Evolutionary conservation across 2,329 filamentous ascomycete genomes (phyloP).

Genomic region (Cordyceps pruinosa): DNA sequence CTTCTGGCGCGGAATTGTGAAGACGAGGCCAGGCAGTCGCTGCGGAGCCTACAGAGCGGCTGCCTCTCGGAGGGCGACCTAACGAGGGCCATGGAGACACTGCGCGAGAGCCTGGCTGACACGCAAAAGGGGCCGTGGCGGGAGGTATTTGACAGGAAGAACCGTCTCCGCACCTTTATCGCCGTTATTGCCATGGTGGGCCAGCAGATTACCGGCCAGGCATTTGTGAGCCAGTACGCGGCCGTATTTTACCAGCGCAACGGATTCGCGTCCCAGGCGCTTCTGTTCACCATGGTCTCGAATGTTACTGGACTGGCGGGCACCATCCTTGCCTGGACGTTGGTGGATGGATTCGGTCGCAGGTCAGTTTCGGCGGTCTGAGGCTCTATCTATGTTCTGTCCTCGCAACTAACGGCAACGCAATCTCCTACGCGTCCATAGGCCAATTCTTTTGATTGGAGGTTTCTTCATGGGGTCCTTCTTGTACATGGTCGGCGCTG

Average conservation of each 20-base stretch:
- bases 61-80: conserved; percentile 21
- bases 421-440: no score
- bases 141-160: conserved; percentile 18
- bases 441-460: neutral
- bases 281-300: conserved; percentile 21
- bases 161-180: conserved; percentile 19
- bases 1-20: conserved; percentile 30
- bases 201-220: conserved; percentile 27
- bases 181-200: conserved; percentile 24
- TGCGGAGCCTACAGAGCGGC: conserved; percentile 25
- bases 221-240: conserved; percentile 22
- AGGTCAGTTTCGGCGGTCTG: neutral
- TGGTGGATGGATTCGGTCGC: conserved; percentile 21
- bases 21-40: conserved; percentile 26
- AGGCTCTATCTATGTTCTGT: neutral
- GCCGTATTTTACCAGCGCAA: conserved; percentile 24
- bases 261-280: conserved; percentile 19
- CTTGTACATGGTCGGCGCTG: conserved; percentile 19
- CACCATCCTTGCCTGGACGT: conserved; percentile 17
- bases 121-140: conserved; percentile 18
- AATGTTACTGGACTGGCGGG: conserved; percentile 12
- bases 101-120: conserved; percentile 15
- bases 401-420: neutral
- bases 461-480: conserved; percentile 19
- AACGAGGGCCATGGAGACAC: conserved; percentile 16